phyloP scores from a whole-genome alignment of 345 rosid genomes.

The Acer yangbiense region DNA sequence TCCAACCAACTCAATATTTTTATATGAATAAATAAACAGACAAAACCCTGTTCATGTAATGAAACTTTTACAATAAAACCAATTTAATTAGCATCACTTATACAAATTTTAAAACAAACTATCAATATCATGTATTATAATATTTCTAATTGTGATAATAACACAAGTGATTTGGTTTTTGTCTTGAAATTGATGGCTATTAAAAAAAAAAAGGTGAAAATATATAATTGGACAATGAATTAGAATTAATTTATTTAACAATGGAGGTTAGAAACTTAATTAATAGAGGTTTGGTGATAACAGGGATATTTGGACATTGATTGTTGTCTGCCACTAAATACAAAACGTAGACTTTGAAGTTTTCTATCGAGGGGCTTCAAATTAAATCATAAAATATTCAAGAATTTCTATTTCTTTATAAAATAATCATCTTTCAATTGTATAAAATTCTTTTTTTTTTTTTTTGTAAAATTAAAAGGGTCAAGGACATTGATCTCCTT shows the following conservation, averaged over 20 bases:
- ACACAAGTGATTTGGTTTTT: background rate
- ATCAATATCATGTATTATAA: background rate
- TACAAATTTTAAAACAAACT: background rate
- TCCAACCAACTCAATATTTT: background rate
- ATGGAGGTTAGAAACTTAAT: background rate
- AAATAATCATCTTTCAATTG: too few relatives aligned
- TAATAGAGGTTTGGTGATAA: background rate
- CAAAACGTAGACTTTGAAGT: background rate
- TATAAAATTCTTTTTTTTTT: too few relatives aligned
- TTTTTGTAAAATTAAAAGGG: too few relatives aligned
- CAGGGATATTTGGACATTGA: conserved; percentile 2
- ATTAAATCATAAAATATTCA: background rate
- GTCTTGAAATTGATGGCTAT: background rate
- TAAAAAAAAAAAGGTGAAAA: background rate
- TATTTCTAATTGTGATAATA: background rate
- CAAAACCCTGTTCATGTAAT: background rate
- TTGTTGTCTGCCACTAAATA: conserved; percentile 17
- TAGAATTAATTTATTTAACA: background rate
- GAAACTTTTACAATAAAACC: background rate
- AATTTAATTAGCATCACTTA: background rate
- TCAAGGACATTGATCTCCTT: too few relatives aligned
- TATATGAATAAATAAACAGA: background rate
- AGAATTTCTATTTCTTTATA: too few relatives aligned
- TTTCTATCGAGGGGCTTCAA: background rate
- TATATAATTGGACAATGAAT: background rate